Evolutionary conservation across 768 basidiomycete species (phyloP), one percentile per base, ranked within the genome.

Genomic region (Tylopilus intermedius): DNA sequence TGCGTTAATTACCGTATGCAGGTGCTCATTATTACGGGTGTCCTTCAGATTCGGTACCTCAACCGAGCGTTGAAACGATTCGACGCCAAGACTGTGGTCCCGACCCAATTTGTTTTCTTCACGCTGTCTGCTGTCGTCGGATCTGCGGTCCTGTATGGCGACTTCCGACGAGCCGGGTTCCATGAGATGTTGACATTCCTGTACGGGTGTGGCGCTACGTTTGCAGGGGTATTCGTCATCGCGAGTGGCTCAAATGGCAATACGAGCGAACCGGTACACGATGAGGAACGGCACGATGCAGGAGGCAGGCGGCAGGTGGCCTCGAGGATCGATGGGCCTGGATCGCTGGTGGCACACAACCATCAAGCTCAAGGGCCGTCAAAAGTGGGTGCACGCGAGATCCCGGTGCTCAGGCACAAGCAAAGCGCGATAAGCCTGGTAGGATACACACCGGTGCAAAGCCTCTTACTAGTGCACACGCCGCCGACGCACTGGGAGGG

Each of bases 81-180:
- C 67, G 92, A 96, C 64, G 85, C 89, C 69, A 95, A 96, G 73
- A 88, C 86, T 48, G 94, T 97, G 24, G 91, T 98, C 57, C 95
- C 94, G 5, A 86, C 85, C 13, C 94, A 97, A 74, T 98, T 96
- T 67, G 92, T 95, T 29, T 77, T 93, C 51, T 98, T 98, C 74
- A 94, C 90, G 24, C 76, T 98, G 33, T 92, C 90, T 5, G 92
- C 91, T 5, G 94, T 99, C 59, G 74, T 90, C 50, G 95, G 94
- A 26, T 94, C 92, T 4, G 92, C 90, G 2, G 85, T 99, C 14
- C 78, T 99, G 1, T 99, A 95, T 65, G 88, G 90, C 24, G 95
- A 99, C 68, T 99, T 99, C 72, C 78, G 82, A 58, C 81, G 80
- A 55, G 84, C 90, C 11, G 79, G 80, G 9, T 88, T 93, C 66